Evolutionary conservation across 345 rosid genomes (phyloP).

Genomic region (Capsella bursapastoris): DNA sequence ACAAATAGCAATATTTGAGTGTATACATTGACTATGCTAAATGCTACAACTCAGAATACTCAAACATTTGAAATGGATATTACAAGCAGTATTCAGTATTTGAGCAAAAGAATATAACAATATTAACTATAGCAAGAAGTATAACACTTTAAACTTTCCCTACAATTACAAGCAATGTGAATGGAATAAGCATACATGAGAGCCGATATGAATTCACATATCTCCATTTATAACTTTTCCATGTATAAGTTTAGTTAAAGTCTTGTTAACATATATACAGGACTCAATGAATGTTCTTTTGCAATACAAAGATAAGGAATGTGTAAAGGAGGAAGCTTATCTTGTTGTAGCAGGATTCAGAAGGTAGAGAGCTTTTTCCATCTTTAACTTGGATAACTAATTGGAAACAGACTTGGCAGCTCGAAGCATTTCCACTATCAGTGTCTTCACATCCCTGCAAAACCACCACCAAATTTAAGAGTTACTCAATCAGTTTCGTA

Average conservation of each 20-base stretch:
- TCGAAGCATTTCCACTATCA: slow-evolving; percentile 90
- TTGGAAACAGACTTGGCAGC: slow-evolving; percentile 58
- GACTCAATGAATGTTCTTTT: neutral
- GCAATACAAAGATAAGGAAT: neutral
- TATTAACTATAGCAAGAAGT: no score
- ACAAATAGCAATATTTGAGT: no score
- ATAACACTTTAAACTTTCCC: neutral
- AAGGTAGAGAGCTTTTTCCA: slow-evolving; percentile 16
- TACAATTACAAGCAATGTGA: neutral
- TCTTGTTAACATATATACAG: slow-evolving; percentile 32
- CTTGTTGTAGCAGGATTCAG: slow-evolving; percentile 1
- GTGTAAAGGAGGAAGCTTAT: neutral
- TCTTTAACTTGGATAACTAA: slow-evolving; percentile 32
- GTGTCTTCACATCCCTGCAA: slow-evolving; percentile 86
- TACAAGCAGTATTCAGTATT: no score
- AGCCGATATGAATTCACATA: neutral
- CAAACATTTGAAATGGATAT: no score
- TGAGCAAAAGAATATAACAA: no score
- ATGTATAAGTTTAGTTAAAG: slow-evolving; percentile 4
- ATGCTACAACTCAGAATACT: no score
- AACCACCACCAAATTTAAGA: slow-evolving; percentile 32
- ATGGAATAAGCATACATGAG: neutral
- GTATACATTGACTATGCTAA: no score
- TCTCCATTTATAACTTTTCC: slow-evolving; percentile 5
- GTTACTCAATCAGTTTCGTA: slow-evolving; percentile 13